Conservation (phyloP, 495 filamentous ascomycete species). For the Neurospora tetrasperma region DNA sequence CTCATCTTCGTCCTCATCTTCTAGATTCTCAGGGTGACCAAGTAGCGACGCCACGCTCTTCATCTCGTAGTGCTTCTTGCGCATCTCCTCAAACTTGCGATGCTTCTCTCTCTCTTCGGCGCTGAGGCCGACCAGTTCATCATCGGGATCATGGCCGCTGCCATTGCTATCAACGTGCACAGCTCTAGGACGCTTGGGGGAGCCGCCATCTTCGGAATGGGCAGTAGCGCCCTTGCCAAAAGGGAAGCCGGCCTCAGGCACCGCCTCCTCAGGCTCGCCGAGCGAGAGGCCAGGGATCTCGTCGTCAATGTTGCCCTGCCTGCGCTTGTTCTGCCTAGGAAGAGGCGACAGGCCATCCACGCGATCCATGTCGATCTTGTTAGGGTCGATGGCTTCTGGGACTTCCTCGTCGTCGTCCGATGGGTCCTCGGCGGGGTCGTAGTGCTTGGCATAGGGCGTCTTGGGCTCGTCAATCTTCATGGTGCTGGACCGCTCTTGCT, state of each 20-base stretch:
- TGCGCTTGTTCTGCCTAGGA: slow-evolving; percentile 1
- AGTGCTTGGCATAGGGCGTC: slow-evolving; percentile 86
- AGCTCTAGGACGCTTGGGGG: slow-evolving; percentile 36
- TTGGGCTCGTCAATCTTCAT: slow-evolving; percentile 99
- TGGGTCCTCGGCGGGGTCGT: slow-evolving; percentile 81
- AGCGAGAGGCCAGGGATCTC: slow-evolving; percentile 89
- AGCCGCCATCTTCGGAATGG: not conserved
- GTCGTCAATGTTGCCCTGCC: slow-evolving; percentile 28
- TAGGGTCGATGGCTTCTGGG: slow-evolving; percentile 24
- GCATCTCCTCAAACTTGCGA: slow-evolving; percentile 74
- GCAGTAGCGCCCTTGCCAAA: not conserved
- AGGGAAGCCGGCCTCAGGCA: slow-evolving; percentile 35
- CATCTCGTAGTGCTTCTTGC: slow-evolving; percentile 98
- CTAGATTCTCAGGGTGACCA: slow-evolving; percentile 52
- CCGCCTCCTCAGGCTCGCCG: slow-evolving; percentile 82
- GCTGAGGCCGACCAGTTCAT: slow-evolving; percentile 47
- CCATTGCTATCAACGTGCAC: slow-evolving; percentile 58
- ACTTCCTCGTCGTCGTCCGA: slow-evolving; percentile 67
- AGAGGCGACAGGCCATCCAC: slow-evolving; percentile 25
- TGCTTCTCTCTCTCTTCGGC: slow-evolving; percentile 85
- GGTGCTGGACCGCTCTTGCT: slow-evolving; percentile 86
- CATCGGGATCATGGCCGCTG: slow-evolving; percentile 42
- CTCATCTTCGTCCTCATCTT: slow-evolving; percentile 17
- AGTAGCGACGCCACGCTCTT: slow-evolving; percentile 82
- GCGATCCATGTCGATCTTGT: slow-evolving; percentile 24